phyloP scores from a whole-genome alignment of 495 filamentous ascomycete species.

The Xylaria cubensis region DNA sequence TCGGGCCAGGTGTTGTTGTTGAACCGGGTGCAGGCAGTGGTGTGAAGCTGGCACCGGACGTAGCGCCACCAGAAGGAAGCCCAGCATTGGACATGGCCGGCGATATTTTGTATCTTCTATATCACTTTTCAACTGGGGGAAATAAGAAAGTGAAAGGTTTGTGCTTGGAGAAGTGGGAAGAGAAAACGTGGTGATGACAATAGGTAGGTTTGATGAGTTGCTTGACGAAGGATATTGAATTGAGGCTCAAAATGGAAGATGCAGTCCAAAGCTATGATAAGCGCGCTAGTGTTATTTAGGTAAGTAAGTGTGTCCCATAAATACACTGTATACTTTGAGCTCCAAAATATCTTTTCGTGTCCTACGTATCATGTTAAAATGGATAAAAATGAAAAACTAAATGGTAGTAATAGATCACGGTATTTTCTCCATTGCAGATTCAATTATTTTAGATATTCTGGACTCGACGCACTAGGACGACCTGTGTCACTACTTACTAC shows the following conservation, averaged over 20 bases:
- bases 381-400: neutral
- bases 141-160: neutral
- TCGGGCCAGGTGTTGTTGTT: slow-evolving; percentile 31
- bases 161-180: neutral
- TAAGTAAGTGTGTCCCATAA: neutral
- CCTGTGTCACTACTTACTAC: no score
- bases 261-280: neutral
- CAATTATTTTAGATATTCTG: neutral
- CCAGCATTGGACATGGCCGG: slow-evolving; percentile 34
- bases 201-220: neutral
- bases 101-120: neutral
- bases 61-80: slow-evolving; percentile 33
- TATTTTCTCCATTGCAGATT: neutral
- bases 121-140: neutral
- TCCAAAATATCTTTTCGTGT: neutral
- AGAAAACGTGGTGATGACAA: neutral
- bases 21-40: slow-evolving; percentile 26
- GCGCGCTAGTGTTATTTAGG: neutral
- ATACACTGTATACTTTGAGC: neutral
- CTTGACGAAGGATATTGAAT: slow-evolving; percentile 9
- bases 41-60: slow-evolving; percentile 33
- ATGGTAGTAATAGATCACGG: neutral
- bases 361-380: neutral
- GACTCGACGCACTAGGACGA: neutral
- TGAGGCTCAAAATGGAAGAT: slow-evolving; percentile 31